These are phyloP conservation scores for Populus euphratica DNA, from an alignment of 345 rosid species.

Conservation along the genomic window DNA sequence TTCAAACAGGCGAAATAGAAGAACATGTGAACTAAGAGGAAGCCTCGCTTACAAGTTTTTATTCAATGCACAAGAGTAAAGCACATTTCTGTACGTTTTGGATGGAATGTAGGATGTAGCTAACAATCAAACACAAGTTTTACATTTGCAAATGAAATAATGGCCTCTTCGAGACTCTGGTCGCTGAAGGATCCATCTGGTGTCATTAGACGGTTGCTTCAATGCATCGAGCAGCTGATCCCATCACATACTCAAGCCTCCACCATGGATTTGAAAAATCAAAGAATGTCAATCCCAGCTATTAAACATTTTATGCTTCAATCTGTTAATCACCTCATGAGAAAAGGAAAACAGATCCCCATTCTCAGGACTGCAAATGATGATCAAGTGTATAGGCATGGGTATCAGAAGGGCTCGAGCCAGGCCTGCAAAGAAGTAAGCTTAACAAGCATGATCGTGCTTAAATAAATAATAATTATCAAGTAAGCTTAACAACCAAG, in stretches of 20 bases:
- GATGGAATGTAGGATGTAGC: background rate
- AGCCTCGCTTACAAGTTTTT: background rate
- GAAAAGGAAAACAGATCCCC: slow-evolving; percentile 7
- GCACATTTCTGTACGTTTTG: slow-evolving; percentile 4
- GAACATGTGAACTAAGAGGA: background rate
- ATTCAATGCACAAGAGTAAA: background rate
- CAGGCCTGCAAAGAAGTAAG: slow-evolving; percentile 55
- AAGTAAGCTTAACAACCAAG: background rate
- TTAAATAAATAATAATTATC: background rate
- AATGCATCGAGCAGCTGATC: background rate
- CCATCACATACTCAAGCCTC: background rate
- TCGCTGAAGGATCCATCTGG: no score
- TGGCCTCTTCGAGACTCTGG: no score
- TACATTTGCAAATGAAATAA: background rate
- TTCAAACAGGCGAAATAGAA: background rate
- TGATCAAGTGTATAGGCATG: slow-evolving; percentile 69
- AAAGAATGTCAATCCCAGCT: background rate
- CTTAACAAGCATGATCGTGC: slow-evolving; percentile 2
- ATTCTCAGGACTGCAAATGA: slow-evolving; percentile 60
- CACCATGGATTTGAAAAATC: background rate
- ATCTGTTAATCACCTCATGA: background rate
- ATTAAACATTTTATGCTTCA: background rate
- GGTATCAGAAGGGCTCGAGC: slow-evolving; percentile 87
- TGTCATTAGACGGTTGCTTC: background rate
- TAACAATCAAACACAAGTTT: background rate